phyloP scores from a whole-genome alignment of 352 stramenopile species.

The Phytophthora pini region DNA sequence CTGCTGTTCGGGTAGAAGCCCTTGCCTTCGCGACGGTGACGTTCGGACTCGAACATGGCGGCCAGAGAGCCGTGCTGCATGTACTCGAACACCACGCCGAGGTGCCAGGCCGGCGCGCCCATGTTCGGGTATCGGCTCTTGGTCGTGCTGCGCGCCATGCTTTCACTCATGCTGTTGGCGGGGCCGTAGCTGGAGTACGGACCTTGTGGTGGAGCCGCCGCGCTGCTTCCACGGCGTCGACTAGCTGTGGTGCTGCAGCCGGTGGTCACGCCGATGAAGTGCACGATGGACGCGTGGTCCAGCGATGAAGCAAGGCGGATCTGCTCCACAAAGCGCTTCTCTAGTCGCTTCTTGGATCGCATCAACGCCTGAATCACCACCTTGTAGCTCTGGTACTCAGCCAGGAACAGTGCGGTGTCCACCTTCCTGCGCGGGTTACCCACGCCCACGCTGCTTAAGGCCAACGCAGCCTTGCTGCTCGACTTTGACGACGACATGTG shows the following conservation, averaged over 20 bases:
- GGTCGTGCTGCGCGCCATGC: constrained; percentile 5
- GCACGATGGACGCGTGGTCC: constrained; percentile 74
- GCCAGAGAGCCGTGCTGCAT: constrained; percentile 74
- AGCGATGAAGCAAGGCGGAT: constrained; percentile 66
- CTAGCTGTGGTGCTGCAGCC: constrained; percentile 48
- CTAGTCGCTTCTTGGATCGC: constrained; percentile 55
- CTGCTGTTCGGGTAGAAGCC: constrained; percentile 46
- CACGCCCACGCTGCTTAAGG: constrained; percentile 37
- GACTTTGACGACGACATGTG: constrained; percentile 34
- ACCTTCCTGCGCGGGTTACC: constrained; percentile 29
- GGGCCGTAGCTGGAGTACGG: constrained; percentile 25
- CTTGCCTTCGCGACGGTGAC: constrained; percentile 64
- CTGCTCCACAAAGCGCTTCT: constrained; percentile 72
- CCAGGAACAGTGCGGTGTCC: constrained; percentile 50
- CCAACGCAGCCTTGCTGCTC: constrained; percentile 36
- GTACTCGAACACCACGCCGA: constrained; percentile 80
- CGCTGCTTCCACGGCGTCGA: constrained; percentile 37
- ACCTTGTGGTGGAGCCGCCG: constrained; percentile 2
- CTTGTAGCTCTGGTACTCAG: constrained; percentile 77
- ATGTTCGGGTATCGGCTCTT: constrained; percentile 40
- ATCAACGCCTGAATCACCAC: constrained; percentile 71
- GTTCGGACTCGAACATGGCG: constrained; percentile 63
- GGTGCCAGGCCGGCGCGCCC: constrained; percentile 55
- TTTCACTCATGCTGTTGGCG: constrained; percentile 33
- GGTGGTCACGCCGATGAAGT: constrained; percentile 82